Evolutionary conservation across 768 basidiomycete genomes (phyloP), one percentile per base, ranked within the genome.

Genomic region (Grammothele lineata): DNA sequence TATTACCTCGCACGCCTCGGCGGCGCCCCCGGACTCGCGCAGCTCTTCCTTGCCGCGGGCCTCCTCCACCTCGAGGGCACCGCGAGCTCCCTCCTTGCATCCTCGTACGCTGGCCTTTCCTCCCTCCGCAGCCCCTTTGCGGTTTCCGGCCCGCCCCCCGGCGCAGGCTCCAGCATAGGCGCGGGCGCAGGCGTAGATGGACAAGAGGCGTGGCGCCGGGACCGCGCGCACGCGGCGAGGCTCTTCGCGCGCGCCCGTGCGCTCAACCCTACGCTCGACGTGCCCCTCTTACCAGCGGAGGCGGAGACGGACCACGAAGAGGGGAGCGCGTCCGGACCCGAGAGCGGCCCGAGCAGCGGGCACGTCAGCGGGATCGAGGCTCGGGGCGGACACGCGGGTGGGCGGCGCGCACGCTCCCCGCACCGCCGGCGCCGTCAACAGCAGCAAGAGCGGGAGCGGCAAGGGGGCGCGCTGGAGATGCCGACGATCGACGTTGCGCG

Each of bases 11-110:
- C 80, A 36, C 78, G 77, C 41, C 65, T 91, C 7, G 88, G 88
- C 19, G 85, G 87, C 25, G 56, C 71, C n/a, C 60, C 62, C 15
- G 84, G 83, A 0, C 70, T 90, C 2, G 87, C 85, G 1, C 83
- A 81, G 47, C 77, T 91, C 8, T 90, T 87, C 63, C 68, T 87
- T 5, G 85, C 88, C 62, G 84, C 85, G 4, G 88, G 88, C 3
- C 71, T 89, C 22, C 76, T 91, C 24, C 80, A 90, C 59, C 72
- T 90, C n/a, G 88, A 91, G 62, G 88, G 88, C 6, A 77, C 85
- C 12, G 87, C 88, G 15, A 75, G 82, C 0, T 70, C 72, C n/a
- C 71, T 90, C 24, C 75, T 89, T 24, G 74, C 84, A 4, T 78
- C 85, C 3, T 86, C 87, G 1, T 84, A 83, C 58, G 81, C 85